Evolutionary conservation across 2,329 filamentous ascomycete genomes (phyloP).

Genomic region (Eurotiales sp.): DNA sequence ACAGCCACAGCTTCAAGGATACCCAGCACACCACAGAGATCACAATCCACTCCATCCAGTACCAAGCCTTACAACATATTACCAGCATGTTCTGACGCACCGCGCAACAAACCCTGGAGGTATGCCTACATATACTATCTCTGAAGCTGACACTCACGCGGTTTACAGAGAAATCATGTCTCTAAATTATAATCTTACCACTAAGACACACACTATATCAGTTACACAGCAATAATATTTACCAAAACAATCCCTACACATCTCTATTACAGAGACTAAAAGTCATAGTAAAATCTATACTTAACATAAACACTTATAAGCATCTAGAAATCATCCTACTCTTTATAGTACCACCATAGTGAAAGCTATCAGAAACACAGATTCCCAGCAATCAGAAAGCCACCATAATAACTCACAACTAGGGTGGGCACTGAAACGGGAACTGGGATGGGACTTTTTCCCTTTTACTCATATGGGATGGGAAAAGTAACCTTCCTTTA

Average conservation of each 20-base stretch:
- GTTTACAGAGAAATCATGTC: conserved; percentile 20
- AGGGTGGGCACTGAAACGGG: too few species aligned
- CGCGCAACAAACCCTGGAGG: conserved; percentile 18
- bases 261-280: not conserved
- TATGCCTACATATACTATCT: conserved; percentile 24
- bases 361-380: not conserved
- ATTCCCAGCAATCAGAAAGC: not conserved
- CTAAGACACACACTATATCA: not conserved
- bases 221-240: not conserved
- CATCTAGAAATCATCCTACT: too few species aligned
- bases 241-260: not conserved
- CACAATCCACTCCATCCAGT: conserved; percentile 17
- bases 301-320: not conserved
- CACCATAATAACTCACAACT: too few species aligned
- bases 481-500: too few species aligned
- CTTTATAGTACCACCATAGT: too few species aligned
- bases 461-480: too few species aligned
- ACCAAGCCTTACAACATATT: conserved; percentile 24
- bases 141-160: conserved; percentile 20
- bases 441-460: too few species aligned
- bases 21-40: not conserved
- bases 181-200: conserved; percentile 17
- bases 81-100: conserved; percentile 24
- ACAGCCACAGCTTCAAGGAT: not conserved
- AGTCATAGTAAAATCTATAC: not conserved